phyloP scores from a whole-genome alignment of 2,329 filamentous ascomycete species.

The Pseudogymnoascus sp. region DNA sequence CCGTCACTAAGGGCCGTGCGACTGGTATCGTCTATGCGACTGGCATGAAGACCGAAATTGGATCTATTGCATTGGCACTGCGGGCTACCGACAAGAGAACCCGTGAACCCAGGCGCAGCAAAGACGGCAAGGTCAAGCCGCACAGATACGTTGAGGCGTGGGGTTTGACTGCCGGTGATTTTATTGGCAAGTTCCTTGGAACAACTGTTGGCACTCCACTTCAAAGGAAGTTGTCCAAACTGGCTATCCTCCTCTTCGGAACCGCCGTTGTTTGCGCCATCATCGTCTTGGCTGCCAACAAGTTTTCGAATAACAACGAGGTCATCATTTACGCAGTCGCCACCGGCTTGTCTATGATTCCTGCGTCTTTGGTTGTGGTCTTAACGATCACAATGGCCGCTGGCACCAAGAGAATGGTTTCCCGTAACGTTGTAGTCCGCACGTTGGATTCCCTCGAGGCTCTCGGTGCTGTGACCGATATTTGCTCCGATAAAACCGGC shows the following conservation, averaged over 20 bases:
- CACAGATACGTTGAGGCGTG: slow-evolving; percentile 36
- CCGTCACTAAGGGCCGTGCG: slow-evolving; percentile 53
- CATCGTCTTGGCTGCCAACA: slow-evolving; percentile 54
- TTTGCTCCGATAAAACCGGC: slow-evolving; percentile 49
- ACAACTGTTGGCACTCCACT: slow-evolving; percentile 58
- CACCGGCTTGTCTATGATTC: slow-evolving; percentile 52
- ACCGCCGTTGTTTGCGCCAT: slow-evolving; percentile 58
- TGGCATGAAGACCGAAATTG: slow-evolving; percentile 54
- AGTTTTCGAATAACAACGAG: slow-evolving; percentile 41
- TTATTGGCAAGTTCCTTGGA: slow-evolving; percentile 53
- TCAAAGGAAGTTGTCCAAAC: slow-evolving; percentile 56
- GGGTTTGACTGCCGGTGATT: slow-evolving; percentile 41
- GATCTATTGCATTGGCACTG: slow-evolving; percentile 54
- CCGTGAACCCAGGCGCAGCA: slow-evolving; percentile 39
- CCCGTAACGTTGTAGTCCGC: slow-evolving; percentile 49
- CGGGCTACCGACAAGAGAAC: slow-evolving; percentile 42
- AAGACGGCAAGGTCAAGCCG: slow-evolving; percentile 40
- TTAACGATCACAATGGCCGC: slow-evolving; percentile 60
- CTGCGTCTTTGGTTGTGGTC: slow-evolving; percentile 55
- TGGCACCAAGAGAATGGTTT: slow-evolving; percentile 50
- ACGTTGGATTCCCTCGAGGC: slow-evolving; percentile 48
- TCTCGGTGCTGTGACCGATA: slow-evolving; percentile 48
- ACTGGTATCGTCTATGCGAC: slow-evolving; percentile 53
- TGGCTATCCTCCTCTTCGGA: slow-evolving; percentile 54
- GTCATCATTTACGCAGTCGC: slow-evolving; percentile 58